A percentile compares a stretch with the other conserved stretches of the same genome.
Evolutionary conservation across 2,329 filamentous ascomycete species (phyloP).

Genomic region (Beauveria medogensis): DNA sequence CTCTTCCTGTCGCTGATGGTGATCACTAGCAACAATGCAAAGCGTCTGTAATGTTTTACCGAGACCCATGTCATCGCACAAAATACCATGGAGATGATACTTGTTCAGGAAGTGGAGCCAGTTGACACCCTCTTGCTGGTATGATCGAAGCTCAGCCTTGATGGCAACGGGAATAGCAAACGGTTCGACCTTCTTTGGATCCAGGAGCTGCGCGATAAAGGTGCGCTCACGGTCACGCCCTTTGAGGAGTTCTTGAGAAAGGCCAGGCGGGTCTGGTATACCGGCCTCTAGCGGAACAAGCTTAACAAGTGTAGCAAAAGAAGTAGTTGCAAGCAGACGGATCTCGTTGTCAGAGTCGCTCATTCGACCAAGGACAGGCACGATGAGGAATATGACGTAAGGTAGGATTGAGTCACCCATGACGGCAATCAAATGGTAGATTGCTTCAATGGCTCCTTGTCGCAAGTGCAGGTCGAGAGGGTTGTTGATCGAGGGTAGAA

Average conservation of each 20-base stretch:
- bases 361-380: conserved; percentile 94
- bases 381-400: conserved; percentile 98
- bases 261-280: conserved; percentile 89
- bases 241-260: conserved; percentile 79
- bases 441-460: conserved; percentile 88
- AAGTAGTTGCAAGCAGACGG: conserved; percentile 86
- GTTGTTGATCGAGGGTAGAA: conserved; percentile 86
- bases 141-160: conserved; percentile 91
- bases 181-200: conserved; percentile 91
- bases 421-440: conserved; percentile 95
- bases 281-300: conserved; percentile 93
- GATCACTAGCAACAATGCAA: conserved; percentile 96
- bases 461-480: conserved; percentile 79
- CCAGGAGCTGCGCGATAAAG: conserved; percentile 92
- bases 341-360: conserved; percentile 97
- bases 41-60: conserved; percentile 96
- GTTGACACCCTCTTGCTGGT: conserved; percentile 97
- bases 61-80: conserved; percentile 98
- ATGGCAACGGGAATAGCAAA: conserved; percentile 94
- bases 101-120: conserved; percentile 98
- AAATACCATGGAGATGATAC: conserved; percentile 94
- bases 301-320: conserved; percentile 94
- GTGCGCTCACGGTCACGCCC: conserved; percentile 91
- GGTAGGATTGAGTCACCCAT: conserved; percentile 96
- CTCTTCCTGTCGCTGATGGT: conserved; percentile 86